A percentile compares a stretch with the other conserved stretches of the same genome.
phyloP scores from a whole-genome alignment of 768 basidiomycete genomes.

The Suillus bovinus region DNA sequence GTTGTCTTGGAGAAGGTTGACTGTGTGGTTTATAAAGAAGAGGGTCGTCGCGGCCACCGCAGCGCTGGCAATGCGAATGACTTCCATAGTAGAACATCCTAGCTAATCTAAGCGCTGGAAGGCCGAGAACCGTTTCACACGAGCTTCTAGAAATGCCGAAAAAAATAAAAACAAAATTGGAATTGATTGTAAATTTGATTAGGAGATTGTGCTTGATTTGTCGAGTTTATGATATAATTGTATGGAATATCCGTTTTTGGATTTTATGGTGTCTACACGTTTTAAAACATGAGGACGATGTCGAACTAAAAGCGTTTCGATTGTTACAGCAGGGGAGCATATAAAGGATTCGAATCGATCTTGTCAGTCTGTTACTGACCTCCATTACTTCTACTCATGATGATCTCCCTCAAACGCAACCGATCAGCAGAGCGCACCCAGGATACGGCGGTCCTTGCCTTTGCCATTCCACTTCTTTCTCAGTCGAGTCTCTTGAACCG shows the following conservation, averaged over 20 bases:
- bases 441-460: conserved; percentile 38
- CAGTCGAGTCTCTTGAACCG: conserved; percentile 39
- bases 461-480: conserved; percentile 33
- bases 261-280: conserved; percentile 5
- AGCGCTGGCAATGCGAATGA: neutral
- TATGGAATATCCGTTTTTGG: conserved; percentile 5
- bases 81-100: conserved; percentile 5
- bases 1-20: conserved; percentile 19
- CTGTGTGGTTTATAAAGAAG: conserved; percentile 1
- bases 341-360: conserved; percentile 11
- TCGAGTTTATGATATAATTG: neutral
- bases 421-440: conserved; percentile 38
- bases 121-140: conserved; percentile 7
- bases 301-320: conserved; percentile 13
- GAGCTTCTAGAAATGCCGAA: conserved; percentile 7
- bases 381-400: conserved; percentile 22
- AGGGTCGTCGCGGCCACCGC: neutral
- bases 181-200: neutral
- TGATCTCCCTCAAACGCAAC: conserved; percentile 35
- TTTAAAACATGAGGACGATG: conserved; percentile 14
- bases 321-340: conserved; percentile 12
- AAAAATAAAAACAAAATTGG: neutral
- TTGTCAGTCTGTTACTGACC: neutral
- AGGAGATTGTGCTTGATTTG: neutral
- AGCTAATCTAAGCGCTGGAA: conserved; percentile 9